phyloP scores from a whole-genome alignment of 768 basidiomycete species.

The Pulveroboletus frians region DNA sequence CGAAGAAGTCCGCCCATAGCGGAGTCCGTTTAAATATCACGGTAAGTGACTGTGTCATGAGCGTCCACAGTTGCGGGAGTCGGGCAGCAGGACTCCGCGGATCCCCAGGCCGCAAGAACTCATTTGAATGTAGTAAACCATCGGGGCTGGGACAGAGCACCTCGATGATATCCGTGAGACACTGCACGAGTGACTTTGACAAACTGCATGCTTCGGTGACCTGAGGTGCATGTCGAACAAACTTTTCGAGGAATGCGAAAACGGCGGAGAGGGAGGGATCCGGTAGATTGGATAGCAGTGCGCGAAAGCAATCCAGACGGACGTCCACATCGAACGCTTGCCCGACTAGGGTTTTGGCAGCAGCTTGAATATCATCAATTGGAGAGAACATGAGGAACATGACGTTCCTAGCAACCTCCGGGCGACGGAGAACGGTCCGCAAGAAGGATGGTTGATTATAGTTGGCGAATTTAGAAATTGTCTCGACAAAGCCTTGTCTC shows the following conservation, averaged over 20 bases:
- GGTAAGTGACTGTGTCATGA: constrained; percentile 74
- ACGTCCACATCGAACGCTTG: constrained; percentile 87
- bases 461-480: constrained; percentile 62
- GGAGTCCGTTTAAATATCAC: constrained; percentile 84
- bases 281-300: constrained; percentile 64
- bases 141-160: constrained; percentile 70
- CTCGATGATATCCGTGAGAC: constrained; percentile 89
- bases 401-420: constrained; percentile 54
- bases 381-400: constrained; percentile 80
- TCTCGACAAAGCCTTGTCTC: constrained; percentile 57
- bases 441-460: constrained; percentile 48
- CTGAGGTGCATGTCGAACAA: constrained; percentile 52
- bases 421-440: constrained; percentile 49
- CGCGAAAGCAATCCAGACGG: constrained; percentile 82
- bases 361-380: constrained; percentile 62
- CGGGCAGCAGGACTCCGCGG: constrained; percentile 44
- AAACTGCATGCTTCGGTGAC: constrained; percentile 84
- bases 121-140: constrained; percentile 58
- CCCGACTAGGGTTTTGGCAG: constrained; percentile 75
- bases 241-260: constrained; percentile 59
- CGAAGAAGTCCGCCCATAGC: constrained; percentile 75
- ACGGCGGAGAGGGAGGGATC: constrained; percentile 67
- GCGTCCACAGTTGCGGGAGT: constrained; percentile 71
- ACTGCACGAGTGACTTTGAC: constrained; percentile 88
- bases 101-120: constrained; percentile 46